These are phyloP conservation scores for Podospora pseudocomata DNA, from an alignment of 495 filamentous ascomycete species.

Conservation along the genomic window DNA sequence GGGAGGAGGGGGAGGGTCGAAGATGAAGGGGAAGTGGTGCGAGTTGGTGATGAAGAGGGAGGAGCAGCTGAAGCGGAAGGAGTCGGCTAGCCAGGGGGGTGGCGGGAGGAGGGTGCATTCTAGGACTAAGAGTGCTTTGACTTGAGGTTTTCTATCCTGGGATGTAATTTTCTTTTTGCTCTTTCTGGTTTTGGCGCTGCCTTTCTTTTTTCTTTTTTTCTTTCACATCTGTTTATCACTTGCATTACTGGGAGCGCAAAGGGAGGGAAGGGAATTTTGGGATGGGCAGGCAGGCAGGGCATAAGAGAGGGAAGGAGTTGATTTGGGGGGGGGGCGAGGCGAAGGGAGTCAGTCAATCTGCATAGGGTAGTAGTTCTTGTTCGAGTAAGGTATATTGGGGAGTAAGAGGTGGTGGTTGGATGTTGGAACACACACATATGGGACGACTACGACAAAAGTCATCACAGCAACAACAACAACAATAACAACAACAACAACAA, in stretches of 20 bases:
- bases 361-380: neutral
- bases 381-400: neutral
- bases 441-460: neutral
- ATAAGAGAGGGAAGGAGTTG: neutral
- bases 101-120: constrained; percentile 43
- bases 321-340: neutral
- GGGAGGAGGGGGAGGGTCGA: constrained; percentile 27
- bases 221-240: neutral
- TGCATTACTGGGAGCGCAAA: neutral
- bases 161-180: constrained; percentile 1
- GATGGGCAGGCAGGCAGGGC: neutral
- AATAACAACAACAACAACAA: too few relatives aligned
- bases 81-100: constrained; percentile 12
- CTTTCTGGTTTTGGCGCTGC: neutral
- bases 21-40: constrained; percentile 66
- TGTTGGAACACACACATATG: neutral
- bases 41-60: constrained; percentile 72
- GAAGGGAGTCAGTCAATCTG: neutral
- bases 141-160: constrained; percentile 29
- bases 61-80: constrained; percentile 37
- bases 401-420: neutral
- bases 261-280: neutral
- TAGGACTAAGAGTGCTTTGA: constrained; percentile 52
- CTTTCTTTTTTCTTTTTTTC: neutral
- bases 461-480: neutral